phyloP scores from a whole-genome alignment of 2,329 filamentous ascomycete genomes.

The Scorias spongiosa region DNA sequence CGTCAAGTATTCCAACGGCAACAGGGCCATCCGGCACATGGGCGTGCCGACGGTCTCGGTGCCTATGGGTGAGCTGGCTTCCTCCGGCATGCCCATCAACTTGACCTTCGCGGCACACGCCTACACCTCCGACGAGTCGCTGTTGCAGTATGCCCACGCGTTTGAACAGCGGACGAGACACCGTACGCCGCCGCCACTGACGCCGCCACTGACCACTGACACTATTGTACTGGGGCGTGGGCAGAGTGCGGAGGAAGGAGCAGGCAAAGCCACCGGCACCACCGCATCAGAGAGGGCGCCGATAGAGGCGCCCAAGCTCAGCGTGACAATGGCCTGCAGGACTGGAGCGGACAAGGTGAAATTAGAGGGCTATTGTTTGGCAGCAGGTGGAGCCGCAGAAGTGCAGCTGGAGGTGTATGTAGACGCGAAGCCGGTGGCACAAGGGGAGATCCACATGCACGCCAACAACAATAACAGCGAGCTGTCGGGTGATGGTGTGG shows the following conservation, averaged over 20 bases:
- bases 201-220: conserved; percentile 11
- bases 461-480: neutral
- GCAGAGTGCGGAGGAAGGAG: neutral
- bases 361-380: neutral
- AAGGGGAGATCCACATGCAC: neutral
- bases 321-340: neutral
- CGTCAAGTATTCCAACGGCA: conserved; percentile 39
- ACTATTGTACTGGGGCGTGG: neutral
- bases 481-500: neutral
- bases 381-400: neutral
- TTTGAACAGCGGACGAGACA: conserved; percentile 13
- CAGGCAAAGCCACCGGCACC: neutral
- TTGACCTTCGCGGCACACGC: conserved; percentile 35
- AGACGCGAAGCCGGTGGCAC: conserved; percentile 3
- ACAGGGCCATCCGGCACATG: conserved; percentile 37
- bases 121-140: conserved; percentile 29
- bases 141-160: conserved; percentile 15
- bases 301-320: neutral
- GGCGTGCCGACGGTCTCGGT: conserved; percentile 40
- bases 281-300: neutral
- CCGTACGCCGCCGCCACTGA: conserved; percentile 12
- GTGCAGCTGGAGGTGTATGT: conserved; percentile 4
- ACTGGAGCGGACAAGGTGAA: neutral
- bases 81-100: conserved; percentile 36
- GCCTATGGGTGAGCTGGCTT: conserved; percentile 35